These are phyloP conservation scores for Aspergillus sclerotialis DNA, from an alignment of 2,329 filamentous ascomycete species.

Conservation along the genomic window DNA sequence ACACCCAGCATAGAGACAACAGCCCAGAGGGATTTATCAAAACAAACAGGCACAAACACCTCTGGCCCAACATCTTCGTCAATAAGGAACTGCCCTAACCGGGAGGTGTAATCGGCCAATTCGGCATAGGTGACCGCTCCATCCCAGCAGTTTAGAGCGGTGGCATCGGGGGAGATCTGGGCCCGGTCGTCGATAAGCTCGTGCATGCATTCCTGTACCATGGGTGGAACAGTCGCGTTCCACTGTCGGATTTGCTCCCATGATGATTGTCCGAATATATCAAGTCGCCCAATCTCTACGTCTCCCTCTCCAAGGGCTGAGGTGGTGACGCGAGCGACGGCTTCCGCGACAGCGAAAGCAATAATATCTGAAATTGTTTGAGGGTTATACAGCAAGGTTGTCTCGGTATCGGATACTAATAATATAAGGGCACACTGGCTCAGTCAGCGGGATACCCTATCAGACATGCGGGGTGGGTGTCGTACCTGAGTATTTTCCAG, in stretches of 20 bases:
- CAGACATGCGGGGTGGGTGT: neutral
- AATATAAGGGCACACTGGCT: slow-evolving; percentile 4
- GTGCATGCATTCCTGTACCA: slow-evolving; percentile 2
- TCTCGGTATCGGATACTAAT: slow-evolving; percentile 2
- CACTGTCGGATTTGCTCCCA: slow-evolving; percentile 5
- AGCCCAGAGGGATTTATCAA: slow-evolving; percentile 6
- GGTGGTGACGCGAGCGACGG: slow-evolving; percentile 3
- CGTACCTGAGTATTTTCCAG: slow-evolving; percentile 6
- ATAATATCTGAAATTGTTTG: slow-evolving; percentile 5
- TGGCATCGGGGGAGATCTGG: neutral
- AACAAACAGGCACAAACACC: slow-evolving; percentile 5
- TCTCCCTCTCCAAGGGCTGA: slow-evolving; percentile 1
- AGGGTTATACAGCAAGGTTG: slow-evolving; percentile 3
- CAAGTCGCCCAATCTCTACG: slow-evolving; percentile 4
- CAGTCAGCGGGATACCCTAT: neutral
- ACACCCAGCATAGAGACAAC: slow-evolving; percentile 5
- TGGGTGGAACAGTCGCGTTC: slow-evolving; percentile 3
- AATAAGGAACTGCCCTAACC: slow-evolving; percentile 17
- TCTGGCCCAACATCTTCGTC: slow-evolving; percentile 20
- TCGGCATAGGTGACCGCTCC: slow-evolving; percentile 5
- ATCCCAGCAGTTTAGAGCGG: slow-evolving; percentile 2
- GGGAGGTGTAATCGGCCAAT: slow-evolving; percentile 16
- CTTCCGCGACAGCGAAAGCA: slow-evolving; percentile 5
- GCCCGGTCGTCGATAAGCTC: neutral
- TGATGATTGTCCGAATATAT: slow-evolving; percentile 5